Percentiles rank a stretch among this genome's conserved stretches.
These are phyloP conservation scores for Byssothecium circinans DNA, from an alignment of 2,329 filamentous ascomycete genomes.

Conservation along the genomic window DNA sequence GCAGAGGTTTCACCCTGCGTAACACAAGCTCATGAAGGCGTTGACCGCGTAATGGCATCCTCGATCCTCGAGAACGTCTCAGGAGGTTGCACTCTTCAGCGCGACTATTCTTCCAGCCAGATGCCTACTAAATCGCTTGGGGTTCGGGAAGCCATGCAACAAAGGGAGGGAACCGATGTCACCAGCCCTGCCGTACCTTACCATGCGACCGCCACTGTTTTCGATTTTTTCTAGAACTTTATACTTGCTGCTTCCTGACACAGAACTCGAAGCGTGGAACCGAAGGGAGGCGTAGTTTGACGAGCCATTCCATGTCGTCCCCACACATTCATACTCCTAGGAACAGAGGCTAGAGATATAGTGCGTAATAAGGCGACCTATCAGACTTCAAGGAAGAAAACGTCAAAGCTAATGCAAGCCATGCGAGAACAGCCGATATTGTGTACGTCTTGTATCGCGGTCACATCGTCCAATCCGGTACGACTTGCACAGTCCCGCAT, in stretches of 20 bases:
- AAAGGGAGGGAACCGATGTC: background rate
- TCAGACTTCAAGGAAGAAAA: background rate
- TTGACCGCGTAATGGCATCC: background rate
- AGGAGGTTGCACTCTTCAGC: background rate
- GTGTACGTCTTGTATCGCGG: slow-evolving; percentile 4
- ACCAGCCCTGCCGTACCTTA: background rate
- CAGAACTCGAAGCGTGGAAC: background rate
- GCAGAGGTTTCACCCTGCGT: slow-evolving; percentile 1
- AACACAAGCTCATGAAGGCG: background rate
- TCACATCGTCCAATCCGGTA: slow-evolving; percentile 12
- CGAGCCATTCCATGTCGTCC: background rate
- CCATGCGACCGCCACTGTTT: background rate
- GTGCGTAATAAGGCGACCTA: background rate
- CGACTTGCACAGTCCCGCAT: slow-evolving; percentile 11
- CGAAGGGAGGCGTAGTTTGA: background rate
- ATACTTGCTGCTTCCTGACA: slow-evolving; percentile 1
- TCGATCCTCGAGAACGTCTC: background rate
- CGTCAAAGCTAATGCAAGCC: slow-evolving; percentile 8
- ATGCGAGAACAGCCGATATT: slow-evolving; percentile 10
- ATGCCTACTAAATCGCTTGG: background rate
- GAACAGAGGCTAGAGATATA: background rate
- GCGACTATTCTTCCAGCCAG: background rate
- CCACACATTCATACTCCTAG: background rate
- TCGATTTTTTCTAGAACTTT: background rate
- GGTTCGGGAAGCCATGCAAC: too few species aligned